Conservation (phyloP, 768 basidiomycete species). For the Porphyrellus cyaneotinctus region DNA sequence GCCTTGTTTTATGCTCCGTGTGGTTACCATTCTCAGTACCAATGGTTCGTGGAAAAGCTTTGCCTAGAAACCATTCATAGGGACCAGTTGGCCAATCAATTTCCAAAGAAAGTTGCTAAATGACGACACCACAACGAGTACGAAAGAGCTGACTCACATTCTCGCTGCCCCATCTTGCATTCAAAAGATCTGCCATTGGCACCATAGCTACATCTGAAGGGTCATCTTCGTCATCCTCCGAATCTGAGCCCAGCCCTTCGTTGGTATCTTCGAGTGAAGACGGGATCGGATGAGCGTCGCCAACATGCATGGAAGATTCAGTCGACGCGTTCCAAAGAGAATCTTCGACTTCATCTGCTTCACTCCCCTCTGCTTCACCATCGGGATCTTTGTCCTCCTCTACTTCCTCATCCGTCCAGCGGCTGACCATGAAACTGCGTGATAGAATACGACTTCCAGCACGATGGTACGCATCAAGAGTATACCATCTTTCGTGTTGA, state of each 20-base stretch:
- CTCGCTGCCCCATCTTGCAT: conserved; percentile 79
- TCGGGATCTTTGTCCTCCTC: conserved; percentile 6
- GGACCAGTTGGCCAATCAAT: not conserved
- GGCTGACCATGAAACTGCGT: conserved; percentile 83
- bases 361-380: conserved; percentile 25
- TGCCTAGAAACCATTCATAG: conserved; percentile 46
- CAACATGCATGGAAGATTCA: conserved; percentile 33
- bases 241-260: conserved; percentile 39
- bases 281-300: conserved; percentile 11
- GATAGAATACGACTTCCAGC: conserved; percentile 92
- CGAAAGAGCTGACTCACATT: conserved; percentile 52
- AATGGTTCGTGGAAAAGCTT: conserved; percentile 77
- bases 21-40: conserved; percentile 75
- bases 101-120: not conserved
- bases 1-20: conserved; percentile 65
- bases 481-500: conserved; percentile 48
- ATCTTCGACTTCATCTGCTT: conserved; percentile 32
- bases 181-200: conserved; percentile 94
- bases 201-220: conserved; percentile 81
- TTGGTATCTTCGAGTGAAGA: conserved; percentile 6
- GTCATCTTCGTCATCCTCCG: conserved; percentile 44
- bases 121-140: not conserved
- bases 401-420: conserved; percentile 40
- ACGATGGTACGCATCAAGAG: conserved; percentile 72
- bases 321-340: conserved; percentile 11